Conservation (phyloP, 1,139 yeast species). For the Blastobotrys illinoisensis region DNA sequence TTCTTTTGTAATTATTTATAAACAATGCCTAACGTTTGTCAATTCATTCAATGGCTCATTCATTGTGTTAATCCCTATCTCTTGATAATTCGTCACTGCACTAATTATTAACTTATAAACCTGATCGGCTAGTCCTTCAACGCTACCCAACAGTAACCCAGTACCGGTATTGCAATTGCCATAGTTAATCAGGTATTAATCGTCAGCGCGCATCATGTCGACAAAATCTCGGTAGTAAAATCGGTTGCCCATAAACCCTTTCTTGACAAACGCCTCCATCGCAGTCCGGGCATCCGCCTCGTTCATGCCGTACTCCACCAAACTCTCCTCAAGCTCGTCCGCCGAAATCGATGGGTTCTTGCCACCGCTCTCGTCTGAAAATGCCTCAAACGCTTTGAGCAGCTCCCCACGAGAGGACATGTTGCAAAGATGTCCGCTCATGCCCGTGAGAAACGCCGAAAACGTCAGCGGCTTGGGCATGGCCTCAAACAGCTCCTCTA, state of each 20-base stretch:
- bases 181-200: too few relatives aligned
- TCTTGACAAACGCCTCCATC: slow-evolving; percentile 48
- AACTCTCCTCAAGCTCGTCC: slow-evolving; percentile 44
- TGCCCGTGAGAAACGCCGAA: slow-evolving; percentile 61
- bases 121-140: too few relatives aligned
- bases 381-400: slow-evolving; percentile 55
- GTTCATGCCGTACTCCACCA: slow-evolving; percentile 49
- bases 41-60: too few relatives aligned
- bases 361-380: slow-evolving; percentile 40
- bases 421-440: slow-evolving; percentile 54
- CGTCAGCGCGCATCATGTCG: slow-evolving; percentile 14
- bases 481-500: slow-evolving; percentile 39
- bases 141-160: too few relatives aligned
- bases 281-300: slow-evolving; percentile 47
- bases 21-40: not conserved
- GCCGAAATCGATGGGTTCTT: slow-evolving; percentile 39
- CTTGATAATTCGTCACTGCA: too few relatives aligned
- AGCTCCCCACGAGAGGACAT: slow-evolving; percentile 60
- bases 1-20: not conserved
- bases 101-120: too few relatives aligned
- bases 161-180: too few relatives aligned
- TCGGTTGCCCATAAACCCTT: slow-evolving; percentile 54
- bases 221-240: slow-evolving; percentile 51
- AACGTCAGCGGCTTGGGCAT: slow-evolving; percentile 63
- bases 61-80: too few relatives aligned